Conservation (phyloP, 352 stramenopile species). For the Globisporangium echinulatum region DNA sequence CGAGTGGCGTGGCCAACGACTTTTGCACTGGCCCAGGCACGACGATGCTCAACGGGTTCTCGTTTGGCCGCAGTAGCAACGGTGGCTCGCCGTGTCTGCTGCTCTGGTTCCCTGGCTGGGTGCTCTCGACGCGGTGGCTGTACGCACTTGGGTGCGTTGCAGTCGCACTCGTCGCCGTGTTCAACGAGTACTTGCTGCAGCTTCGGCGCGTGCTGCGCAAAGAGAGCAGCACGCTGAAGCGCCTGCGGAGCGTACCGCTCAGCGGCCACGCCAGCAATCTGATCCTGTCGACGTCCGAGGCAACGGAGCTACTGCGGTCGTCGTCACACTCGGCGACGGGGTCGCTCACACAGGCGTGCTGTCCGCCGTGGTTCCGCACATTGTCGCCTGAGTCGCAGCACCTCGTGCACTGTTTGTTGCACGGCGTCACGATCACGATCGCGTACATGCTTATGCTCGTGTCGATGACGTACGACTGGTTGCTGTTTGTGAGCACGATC, state of each 20-base stretch:
- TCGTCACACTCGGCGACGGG: slow-evolving; percentile 23
- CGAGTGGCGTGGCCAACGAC: background rate
- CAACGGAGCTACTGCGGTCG: slow-evolving; percentile 35
- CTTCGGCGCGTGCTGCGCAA: slow-evolving; percentile 58
- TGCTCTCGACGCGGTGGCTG: slow-evolving; percentile 42
- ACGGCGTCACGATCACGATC: slow-evolving; percentile 56
- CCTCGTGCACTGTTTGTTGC: slow-evolving; percentile 45
- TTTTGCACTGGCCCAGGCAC: slow-evolving; percentile 62
- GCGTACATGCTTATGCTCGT: slow-evolving; percentile 81
- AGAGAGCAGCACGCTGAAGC: slow-evolving; percentile 48
- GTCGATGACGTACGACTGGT: slow-evolving; percentile 74
- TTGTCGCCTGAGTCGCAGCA: slow-evolving; percentile 44
- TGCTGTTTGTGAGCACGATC: slow-evolving; percentile 49
- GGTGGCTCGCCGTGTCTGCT: slow-evolving; percentile 36
- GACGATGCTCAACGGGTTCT: slow-evolving; percentile 74
- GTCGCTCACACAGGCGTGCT: slow-evolving; percentile 27
- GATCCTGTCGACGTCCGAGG: slow-evolving; percentile 15
- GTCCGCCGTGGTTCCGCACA: slow-evolving; percentile 47
- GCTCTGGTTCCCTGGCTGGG: slow-evolving; percentile 72
- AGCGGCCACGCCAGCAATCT: slow-evolving; percentile 4
- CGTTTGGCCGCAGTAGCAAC: slow-evolving; percentile 22
- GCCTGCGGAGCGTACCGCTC: slow-evolving; percentile 6
- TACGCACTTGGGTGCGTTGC: slow-evolving; percentile 49
- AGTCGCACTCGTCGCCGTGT: slow-evolving; percentile 48
- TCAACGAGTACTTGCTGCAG: slow-evolving; percentile 72